phyloP scores from a whole-genome alignment of 73 alveolate species.

The Paramecium octaurelia region DNA sequence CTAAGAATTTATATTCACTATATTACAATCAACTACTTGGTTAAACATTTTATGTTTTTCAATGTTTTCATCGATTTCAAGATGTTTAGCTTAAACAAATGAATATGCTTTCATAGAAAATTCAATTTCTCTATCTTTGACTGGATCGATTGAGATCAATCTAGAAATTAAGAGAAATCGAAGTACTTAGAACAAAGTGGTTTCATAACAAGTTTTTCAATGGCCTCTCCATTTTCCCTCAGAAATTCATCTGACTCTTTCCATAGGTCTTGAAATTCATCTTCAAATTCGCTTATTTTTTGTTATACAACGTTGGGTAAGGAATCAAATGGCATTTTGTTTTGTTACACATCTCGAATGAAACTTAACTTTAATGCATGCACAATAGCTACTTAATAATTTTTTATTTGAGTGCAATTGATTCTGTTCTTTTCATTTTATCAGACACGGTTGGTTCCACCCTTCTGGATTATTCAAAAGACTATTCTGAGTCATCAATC shows the following conservation, averaged over 20 bases:
- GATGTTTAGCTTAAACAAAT: slow-evolving; percentile 30
- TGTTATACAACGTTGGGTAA: background rate
- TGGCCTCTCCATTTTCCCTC: slow-evolving; percentile 39
- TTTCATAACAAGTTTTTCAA: slow-evolving; percentile 32
- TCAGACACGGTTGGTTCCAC: slow-evolving; percentile 20
- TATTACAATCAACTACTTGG: background rate
- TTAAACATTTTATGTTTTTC: background rate
- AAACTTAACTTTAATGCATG: background rate
- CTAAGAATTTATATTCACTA: background rate
- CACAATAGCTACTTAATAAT: background rate
- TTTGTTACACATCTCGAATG: slow-evolving; percentile 2
- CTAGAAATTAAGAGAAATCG: background rate
- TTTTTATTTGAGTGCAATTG: background rate
- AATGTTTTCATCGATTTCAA: slow-evolving; percentile 12
- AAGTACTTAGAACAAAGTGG: slow-evolving; percentile 8
- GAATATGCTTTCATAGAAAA: background rate
- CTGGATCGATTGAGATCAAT: background rate
- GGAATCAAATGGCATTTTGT: background rate
- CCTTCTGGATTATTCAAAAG: background rate
- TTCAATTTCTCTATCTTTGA: slow-evolving; percentile 25
- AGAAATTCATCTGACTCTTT: slow-evolving; percentile 2
- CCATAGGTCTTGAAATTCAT: slow-evolving; percentile 36
- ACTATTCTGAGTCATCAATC: background rate
- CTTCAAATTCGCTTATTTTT: slow-evolving; percentile 19
- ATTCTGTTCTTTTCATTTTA: slow-evolving; percentile 9